phyloP scores from a whole-genome alignment of 768 basidiomycete species.

The Suillus cothurnatus region DNA sequence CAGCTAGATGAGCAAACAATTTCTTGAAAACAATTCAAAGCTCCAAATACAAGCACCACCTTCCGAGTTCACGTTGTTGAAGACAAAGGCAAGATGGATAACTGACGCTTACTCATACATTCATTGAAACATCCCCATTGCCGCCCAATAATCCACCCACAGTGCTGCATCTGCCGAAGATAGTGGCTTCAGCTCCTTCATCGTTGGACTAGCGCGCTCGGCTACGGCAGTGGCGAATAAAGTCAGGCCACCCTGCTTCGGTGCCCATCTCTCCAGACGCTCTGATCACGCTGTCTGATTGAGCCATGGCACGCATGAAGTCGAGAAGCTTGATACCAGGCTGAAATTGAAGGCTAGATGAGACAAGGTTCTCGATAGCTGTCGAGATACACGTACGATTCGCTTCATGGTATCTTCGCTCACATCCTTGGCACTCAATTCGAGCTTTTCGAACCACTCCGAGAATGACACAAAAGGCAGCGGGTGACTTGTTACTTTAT shows the following conservation, averaged over 20 bases:
- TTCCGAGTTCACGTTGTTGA: background rate
- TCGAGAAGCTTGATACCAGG: constrained; percentile 33
- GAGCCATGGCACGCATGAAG: constrained; percentile 26
- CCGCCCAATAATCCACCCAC: constrained; percentile 41
- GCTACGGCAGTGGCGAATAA: constrained; percentile 29
- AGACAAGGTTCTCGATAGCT: background rate
- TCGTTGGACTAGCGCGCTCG: constrained; percentile 30
- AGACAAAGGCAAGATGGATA: background rate
- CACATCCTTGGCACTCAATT: constrained; percentile 8
- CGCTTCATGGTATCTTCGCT: constrained; percentile 23
- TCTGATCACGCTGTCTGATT: constrained; percentile 15
- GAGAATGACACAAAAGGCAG: constrained; percentile 29
- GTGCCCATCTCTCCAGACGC: background rate
- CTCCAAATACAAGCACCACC: background rate
- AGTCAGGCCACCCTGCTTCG: constrained; percentile 7
- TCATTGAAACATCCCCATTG: constrained; percentile 17
- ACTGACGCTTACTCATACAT: background rate
- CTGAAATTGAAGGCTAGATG: constrained; percentile 10
- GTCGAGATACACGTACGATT: constrained; percentile 24
- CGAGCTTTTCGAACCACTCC: constrained; percentile 30
- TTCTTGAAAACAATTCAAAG: too few species aligned
- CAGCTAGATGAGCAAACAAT: too few species aligned
- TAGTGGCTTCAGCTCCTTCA: constrained; percentile 27
- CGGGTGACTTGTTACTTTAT: constrained; percentile 8
- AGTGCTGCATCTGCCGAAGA: constrained; percentile 20